Base-by-base conservation (phyloP, 1,284 basidiomycete genomes). In the Hortiboletus rubellus region DNA sequence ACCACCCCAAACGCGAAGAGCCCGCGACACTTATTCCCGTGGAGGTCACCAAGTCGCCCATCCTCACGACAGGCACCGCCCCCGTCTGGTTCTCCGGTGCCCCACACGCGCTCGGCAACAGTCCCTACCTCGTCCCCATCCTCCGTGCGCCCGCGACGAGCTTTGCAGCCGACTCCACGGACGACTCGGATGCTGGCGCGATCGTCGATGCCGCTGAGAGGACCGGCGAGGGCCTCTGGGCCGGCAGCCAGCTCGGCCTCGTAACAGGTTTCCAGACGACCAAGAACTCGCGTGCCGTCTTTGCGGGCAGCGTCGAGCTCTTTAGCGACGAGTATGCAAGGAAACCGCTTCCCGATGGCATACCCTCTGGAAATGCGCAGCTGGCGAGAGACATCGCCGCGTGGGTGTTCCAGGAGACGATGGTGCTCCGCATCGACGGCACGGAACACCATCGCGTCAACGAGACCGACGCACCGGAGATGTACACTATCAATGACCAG, bases 331-430 rank as follows among this genome's bases (percentile, higher is more conserved):
- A 86, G 63, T 90, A 85, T 66, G 81, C 81, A 2, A 77, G 79
- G 59, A 88, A 87, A 71, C 79, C 84, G 49, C 76, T 89, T 43
- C 77, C 84, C 43, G 63, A 52, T 57, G 86, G 85, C 17, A 75
- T 79, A 14, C 77, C 81, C 58, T 85, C 88, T 2, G 91, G 89
- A 14, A 98, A 98, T 72, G 75, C 77, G 15, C 83, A 83, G 44
- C 89, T 98, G 56, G 81, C 80, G 4, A 74, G 79, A 46, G 93
- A 96, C 64, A 73, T 98, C 50, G 82, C 87, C 3, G 82, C 84
- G 18, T 99, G 96, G 96, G 83, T 89, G 2, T 97, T 98, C 85
- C 92, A 96, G 67, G 91, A 97, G 74, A 82, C 83, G 1, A 81
- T 86, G 7, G 91, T 94, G 8, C 77, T 97, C 48, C 86, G 92